phyloP scores from a whole-genome alignment of 192 early-diverging fungal species.

The Backusella westeae region DNA sequence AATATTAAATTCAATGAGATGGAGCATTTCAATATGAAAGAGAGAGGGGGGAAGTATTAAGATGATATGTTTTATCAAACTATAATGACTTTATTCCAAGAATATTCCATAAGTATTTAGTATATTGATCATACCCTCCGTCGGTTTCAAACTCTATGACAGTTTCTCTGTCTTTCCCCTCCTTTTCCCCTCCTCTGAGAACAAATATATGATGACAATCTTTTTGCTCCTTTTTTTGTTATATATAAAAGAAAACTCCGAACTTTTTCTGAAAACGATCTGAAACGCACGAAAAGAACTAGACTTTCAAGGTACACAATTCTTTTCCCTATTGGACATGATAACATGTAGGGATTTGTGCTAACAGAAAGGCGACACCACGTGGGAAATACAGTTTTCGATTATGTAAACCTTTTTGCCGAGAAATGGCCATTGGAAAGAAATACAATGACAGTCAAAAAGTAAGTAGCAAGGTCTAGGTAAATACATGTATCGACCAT shows the following conservation, averaged over 20 bases:
- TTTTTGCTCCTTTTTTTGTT: not conserved
- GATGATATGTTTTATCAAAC: not conserved
- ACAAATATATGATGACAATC: not conserved
- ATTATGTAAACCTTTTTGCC: slow-evolving; percentile 5
- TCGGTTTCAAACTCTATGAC: not conserved
- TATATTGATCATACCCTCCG: too few species aligned
- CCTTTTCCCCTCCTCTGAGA: not conserved
- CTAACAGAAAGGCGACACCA: not conserved
- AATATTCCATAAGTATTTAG: not conserved
- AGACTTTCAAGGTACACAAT: not conserved
- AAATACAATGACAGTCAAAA: not conserved
- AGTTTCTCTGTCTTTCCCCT: not conserved
- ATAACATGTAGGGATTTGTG: not conserved
- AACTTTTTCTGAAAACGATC: not conserved
- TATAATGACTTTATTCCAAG: not conserved
- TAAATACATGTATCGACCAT: not conserved
- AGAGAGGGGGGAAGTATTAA: too few species aligned
- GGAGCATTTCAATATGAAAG: not conserved
- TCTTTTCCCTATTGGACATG: not conserved
- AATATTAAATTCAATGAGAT: not conserved
- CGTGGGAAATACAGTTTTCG: not conserved
- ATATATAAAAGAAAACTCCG: not conserved
- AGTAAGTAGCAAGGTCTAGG: not conserved
- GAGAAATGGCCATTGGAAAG: not conserved
- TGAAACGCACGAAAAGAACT: not conserved